A percentile compares a stretch with the other conserved stretches of the same genome.
These are phyloP conservation scores for Pichiaceae sp. DNA, from an alignment of 1,139 yeast species.

Conservation along the genomic window DNA sequence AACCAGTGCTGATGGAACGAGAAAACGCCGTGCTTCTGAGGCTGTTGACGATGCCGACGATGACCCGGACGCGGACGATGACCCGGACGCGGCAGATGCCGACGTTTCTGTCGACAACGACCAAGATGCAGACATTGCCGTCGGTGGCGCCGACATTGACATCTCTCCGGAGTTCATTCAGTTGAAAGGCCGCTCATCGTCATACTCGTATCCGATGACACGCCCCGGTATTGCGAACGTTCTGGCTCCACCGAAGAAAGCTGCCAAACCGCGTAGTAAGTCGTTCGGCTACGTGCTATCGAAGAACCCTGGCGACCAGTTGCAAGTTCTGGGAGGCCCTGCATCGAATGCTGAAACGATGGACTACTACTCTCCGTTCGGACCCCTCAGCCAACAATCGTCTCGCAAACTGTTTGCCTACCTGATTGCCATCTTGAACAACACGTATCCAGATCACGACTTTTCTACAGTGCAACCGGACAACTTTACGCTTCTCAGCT, in stretches of 20 bases:
- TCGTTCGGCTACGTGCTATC: neutral
- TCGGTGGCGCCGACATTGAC: constrained; percentile 5
- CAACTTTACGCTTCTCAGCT: constrained; percentile 56
- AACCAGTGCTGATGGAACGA: constrained; percentile 7
- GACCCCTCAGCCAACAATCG: constrained; percentile 77
- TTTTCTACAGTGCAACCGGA: constrained; percentile 82
- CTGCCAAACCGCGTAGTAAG: constrained; percentile 1
- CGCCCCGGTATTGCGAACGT: constrained; percentile 8
- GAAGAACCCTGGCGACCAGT: neutral
- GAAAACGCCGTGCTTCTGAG: neutral
- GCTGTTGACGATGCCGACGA: neutral
- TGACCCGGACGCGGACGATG: neutral
- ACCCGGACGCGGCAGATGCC: neutral
- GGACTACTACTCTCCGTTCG: constrained; percentile 73
- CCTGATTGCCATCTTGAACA: constrained; percentile 80
- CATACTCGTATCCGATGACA: constrained; percentile 19
- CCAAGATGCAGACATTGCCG: neutral
- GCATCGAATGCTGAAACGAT: constrained; percentile 11
- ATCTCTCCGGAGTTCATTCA: constrained; percentile 22
- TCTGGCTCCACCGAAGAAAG: constrained; percentile 4
- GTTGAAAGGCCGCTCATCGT: constrained; percentile 22
- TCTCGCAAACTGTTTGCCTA: constrained; percentile 88
- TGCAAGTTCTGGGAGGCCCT: constrained; percentile 4
- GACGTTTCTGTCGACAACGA: neutral
- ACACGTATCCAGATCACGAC: constrained; percentile 94